A percentile compares a stretch with the other conserved stretches of the same genome.
Conservation (phyloP, 768 basidiomycete genomes). For the Suillus bovinus region DNA sequence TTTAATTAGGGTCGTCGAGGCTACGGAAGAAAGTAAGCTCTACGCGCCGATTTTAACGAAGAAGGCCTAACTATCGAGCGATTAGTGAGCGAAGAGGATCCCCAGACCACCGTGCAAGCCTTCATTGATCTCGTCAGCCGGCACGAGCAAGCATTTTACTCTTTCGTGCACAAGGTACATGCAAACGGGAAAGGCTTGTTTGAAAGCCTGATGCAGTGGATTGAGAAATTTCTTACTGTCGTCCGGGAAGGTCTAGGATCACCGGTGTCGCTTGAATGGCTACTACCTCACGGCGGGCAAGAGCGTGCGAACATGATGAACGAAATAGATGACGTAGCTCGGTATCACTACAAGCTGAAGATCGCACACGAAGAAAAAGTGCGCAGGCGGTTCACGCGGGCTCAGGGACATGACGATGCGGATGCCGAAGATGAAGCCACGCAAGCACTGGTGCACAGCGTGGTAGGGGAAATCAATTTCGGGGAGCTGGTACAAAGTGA, state of each 20-base stretch:
- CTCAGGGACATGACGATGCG: constrained; percentile 48
- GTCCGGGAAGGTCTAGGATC: constrained; percentile 86
- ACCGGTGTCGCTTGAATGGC: constrained; percentile 72
- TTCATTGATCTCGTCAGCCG: constrained; percentile 93
- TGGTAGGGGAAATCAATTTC: constrained; percentile 81
- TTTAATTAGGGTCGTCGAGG: constrained; percentile 91
- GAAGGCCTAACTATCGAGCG: constrained; percentile 9
- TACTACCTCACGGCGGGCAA: constrained; percentile 80
- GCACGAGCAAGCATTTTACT: constrained; percentile 95
- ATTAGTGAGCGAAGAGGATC: constrained; percentile 80
- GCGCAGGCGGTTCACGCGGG: constrained; percentile 77
- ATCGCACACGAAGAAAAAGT: constrained; percentile 90
- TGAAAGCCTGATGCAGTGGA: constrained; percentile 93
- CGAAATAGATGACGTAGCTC: constrained; percentile 87
- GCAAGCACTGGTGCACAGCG: constrained; percentile 73
- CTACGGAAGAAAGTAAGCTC: constrained; percentile 81
- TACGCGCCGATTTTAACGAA: not conserved
- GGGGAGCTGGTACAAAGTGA: constrained; percentile 78
- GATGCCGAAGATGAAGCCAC: constrained; percentile 85
- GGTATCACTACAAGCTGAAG: constrained; percentile 95
- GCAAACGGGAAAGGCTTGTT: constrained; percentile 95
- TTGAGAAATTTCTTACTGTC: constrained; percentile 90
- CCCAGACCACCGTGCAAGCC: constrained; percentile 82
- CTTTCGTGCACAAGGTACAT: constrained; percentile 98
- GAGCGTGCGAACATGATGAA: constrained; percentile 76